Evolutionary conservation across 495 filamentous ascomycete genomes (phyloP), one percentile per base, ranked within the genome.

Genomic region (Penicillium canescens): DNA sequence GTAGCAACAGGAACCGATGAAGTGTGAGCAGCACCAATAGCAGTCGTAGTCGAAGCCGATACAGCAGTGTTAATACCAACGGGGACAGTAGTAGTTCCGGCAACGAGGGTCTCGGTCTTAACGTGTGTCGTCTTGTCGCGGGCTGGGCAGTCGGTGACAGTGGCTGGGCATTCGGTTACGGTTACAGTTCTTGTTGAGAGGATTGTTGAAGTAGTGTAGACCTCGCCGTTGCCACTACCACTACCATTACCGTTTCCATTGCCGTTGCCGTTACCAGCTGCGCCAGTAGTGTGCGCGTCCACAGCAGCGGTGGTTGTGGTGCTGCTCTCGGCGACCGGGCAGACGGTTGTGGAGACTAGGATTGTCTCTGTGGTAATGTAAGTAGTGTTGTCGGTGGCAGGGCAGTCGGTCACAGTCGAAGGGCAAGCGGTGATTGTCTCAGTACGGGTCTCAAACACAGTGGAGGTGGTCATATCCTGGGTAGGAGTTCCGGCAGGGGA

Each of bases 371-470:
- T 67, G 13, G 59, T 59, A 20, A 55, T 50, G 39, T 56, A 52
- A 20, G 64, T 52, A 28, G 42, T 56, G 26, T 56, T 50, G 14
- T 52, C 44, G 42, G 28, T 43, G 4, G 52, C 57, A 6, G 65
- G 67, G 35, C 67, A 70, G 56, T 69, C 20, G 11, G 58, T 52
- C 1, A 71, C 61, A 6, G 56, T 59, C 3, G 65, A 45, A 5
- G 56, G 56, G 56, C 71, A 73, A 39, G 62, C 58, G 20, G 70
- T 73, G 53, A 71, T 65, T 11, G 72, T 75, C 57, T 50, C 39
- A 36, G 57, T 58, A 12, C 59, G 55, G 6, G 72, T 75, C 31
- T 61, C 61, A 51, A 68, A 70, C 42, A 75, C 49, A 12, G 69
- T 72, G 3, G 69, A 72, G 20, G 69, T 74, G 3, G 64, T 71